These are phyloP conservation scores for Rubia occidens DNA, from an alignment of 305 asterid species.

Conservation along the genomic window DNA sequence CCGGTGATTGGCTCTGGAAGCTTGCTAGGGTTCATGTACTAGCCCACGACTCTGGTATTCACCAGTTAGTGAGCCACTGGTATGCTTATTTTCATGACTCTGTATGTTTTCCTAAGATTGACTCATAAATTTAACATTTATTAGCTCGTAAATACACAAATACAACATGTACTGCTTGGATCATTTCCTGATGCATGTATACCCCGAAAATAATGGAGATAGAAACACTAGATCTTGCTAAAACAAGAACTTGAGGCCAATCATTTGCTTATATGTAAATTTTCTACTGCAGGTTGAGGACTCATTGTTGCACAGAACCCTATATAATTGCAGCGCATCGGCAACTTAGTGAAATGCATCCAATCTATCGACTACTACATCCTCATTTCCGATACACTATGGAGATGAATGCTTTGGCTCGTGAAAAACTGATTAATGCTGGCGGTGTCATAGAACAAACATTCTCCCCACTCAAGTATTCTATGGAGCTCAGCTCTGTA, in stretches of 20 bases:
- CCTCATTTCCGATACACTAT: constrained; percentile 29
- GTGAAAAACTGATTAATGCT: constrained; percentile 14
- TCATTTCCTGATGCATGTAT: too few species aligned
- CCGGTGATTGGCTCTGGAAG: constrained; percentile 26
- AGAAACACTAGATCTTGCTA: too few species aligned
- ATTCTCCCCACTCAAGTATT: constrained; percentile 18
- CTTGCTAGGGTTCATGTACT: constrained; percentile 24
- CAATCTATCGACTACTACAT: constrained; percentile 21
- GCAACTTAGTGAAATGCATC: constrained; percentile 27
- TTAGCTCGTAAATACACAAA: too few species aligned
- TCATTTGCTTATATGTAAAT: neutral
- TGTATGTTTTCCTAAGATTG: too few species aligned
- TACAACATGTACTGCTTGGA: neutral
- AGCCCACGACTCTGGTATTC: constrained; percentile 28
- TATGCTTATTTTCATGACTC: neutral
- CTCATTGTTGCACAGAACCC: constrained; percentile 23
- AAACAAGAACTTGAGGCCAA: too few species aligned
- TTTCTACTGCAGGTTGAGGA: constrained; percentile 17
- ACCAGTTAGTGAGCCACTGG: constrained; percentile 28
- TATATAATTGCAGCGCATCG: constrained; percentile 24
- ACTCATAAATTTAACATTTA: too few species aligned
- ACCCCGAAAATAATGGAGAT: too few species aligned
- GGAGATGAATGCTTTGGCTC: constrained; percentile 29
- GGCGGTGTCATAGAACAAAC: constrained; percentile 16
- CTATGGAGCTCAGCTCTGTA: constrained; percentile 21